Percentiles rank a stretch among this genome's conserved stretches.
Evolutionary conservation across 495 filamentous ascomycete species (phyloP).

Genomic region (Tricharina praecox): DNA sequence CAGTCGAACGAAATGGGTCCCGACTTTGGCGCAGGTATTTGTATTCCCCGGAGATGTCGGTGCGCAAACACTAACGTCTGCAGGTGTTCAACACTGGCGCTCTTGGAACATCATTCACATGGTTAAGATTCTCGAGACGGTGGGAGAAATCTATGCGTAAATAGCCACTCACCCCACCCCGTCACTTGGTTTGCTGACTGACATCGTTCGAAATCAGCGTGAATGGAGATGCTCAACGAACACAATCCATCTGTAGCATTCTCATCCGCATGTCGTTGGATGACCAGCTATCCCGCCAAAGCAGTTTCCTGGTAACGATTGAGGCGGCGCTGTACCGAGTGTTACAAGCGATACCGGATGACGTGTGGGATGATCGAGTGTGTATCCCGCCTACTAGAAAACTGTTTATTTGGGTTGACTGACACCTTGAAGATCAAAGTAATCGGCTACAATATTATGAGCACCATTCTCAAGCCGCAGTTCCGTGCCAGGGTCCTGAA

Average conservation of each 20-base stretch:
- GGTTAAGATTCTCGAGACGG: not conserved
- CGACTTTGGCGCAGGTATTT: too few relatives aligned
- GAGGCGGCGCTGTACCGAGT: constrained; percentile 33
- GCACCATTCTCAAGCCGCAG: constrained; percentile 33
- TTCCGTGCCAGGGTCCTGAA: constrained; percentile 45
- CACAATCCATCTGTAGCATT: constrained; percentile 14
- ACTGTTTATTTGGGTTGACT: too few relatives aligned
- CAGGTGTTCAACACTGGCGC: not conserved
- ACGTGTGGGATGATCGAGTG: constrained; percentile 21
- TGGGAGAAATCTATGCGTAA: not conserved
- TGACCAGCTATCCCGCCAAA: constrained; percentile 32
- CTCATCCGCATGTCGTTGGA: constrained; percentile 48
- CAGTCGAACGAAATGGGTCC: not conserved
- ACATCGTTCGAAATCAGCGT: too few relatives aligned
- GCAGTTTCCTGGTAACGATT: constrained; percentile 29
- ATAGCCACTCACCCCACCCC: too few relatives aligned
- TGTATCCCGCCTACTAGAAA: not conserved
- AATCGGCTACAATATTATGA: constrained; percentile 37
- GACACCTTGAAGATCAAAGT: constrained; percentile 38
- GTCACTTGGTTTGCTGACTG: too few relatives aligned
- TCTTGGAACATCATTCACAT: constrained; percentile 1
- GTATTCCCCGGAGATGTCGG: too few relatives aligned
- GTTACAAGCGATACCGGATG: constrained; percentile 28
- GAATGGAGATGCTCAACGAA: not conserved
- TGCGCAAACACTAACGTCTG: too few relatives aligned